A percentile compares a stretch with the other conserved stretches of the same genome.
Evolutionary conservation across 768 basidiomycete genomes (phyloP).

Genomic region (Collybia nuda): DNA sequence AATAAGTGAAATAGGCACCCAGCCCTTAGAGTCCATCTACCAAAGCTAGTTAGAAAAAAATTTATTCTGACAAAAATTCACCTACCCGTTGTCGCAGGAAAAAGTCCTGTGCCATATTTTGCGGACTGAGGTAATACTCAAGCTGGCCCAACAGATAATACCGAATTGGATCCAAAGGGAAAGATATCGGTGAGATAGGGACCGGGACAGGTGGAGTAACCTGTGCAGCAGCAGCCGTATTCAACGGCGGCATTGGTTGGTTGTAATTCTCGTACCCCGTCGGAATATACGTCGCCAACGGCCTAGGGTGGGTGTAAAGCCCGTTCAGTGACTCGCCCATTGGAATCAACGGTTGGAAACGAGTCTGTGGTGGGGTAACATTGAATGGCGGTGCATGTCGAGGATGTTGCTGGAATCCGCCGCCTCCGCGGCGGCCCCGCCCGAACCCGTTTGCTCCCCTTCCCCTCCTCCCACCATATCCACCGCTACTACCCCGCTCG

Average conservation of each 20-base stretch:
- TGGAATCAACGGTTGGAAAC: conserved; percentile 28
- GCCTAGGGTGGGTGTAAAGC: conserved; percentile 22
- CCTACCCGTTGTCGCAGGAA: conserved; percentile 77
- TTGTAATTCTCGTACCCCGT: conserved; percentile 25
- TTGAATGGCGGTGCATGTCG: conserved; percentile 24
- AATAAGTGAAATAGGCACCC: conserved; percentile 79
- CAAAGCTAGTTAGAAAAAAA: neutral
- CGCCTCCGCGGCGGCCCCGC: conserved; percentile 37
- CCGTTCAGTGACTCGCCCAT: conserved; percentile 12
- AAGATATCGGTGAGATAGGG: conserved; percentile 44
- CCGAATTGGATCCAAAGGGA: conserved; percentile 63
- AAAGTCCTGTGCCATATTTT: conserved; percentile 88
- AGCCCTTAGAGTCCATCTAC: conserved; percentile 89
- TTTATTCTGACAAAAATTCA: conserved; percentile 3
- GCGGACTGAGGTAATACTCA: conserved; percentile 89
- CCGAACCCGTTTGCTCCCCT: conserved; percentile 30
- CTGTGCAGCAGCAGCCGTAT: conserved; percentile 20
- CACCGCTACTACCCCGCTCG: conserved; percentile 23
- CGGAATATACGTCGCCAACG: conserved; percentile 24
- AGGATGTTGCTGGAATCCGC: conserved; percentile 27
- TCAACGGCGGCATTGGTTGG: conserved; percentile 11
- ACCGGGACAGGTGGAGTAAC: conserved; percentile 40
- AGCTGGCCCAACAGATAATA: conserved; percentile 78
- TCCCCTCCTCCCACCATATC: conserved; percentile 22
- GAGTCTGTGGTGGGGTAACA: conserved; percentile 26